Evolutionary conservation across 2,329 filamentous ascomycete species (phyloP).

Genomic region (Diaporthe ilicicola): DNA sequence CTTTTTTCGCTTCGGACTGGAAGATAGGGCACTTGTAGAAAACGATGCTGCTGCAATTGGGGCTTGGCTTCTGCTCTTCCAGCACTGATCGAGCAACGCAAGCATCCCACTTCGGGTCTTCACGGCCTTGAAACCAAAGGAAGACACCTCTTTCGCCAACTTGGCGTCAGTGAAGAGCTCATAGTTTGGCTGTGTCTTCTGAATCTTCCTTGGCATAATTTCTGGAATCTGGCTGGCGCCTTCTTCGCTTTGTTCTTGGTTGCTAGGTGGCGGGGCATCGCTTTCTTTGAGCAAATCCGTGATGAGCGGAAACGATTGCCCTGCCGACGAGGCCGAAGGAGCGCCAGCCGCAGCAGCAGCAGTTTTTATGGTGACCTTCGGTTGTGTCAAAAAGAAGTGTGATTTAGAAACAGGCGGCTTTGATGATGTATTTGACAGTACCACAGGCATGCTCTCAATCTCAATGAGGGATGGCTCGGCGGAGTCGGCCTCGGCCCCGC

Average conservation of each 20-base stretch:
- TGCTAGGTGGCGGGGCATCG: conserved; percentile 43
- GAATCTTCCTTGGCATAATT: conserved; percentile 11
- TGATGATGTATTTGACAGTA: background rate
- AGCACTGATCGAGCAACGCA: conserved; percentile 73
- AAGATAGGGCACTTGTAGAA: conserved; percentile 34
- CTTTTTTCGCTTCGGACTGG: conserved; percentile 34
- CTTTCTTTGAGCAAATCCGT: conserved; percentile 27
- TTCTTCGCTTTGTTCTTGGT: conserved; percentile 42
- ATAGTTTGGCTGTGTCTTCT: conserved; percentile 60
- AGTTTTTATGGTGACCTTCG: conserved; percentile 24
- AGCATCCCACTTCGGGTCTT: conserved; percentile 76
- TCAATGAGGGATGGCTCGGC: conserved; percentile 25
- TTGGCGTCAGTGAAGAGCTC: conserved; percentile 69
- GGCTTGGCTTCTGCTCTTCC: conserved; percentile 64
- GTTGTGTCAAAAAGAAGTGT: conserved; percentile 35
- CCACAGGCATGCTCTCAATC: conserved; percentile 16
- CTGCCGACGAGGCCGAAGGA: background rate
- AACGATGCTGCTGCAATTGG: conserved; percentile 28
- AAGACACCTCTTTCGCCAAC: conserved; percentile 67
- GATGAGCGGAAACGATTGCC: conserved; percentile 1
- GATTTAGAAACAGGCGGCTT: conserved; percentile 29
- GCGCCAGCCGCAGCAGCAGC: background rate
- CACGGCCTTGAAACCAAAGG: conserved; percentile 77
- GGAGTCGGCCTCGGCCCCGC: conserved; percentile 2
- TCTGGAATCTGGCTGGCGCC: conserved; percentile 28